Conservation (phyloP, 2,329 filamentous ascomycete species). For the Colletotrichum neosansevieriae region DNA sequence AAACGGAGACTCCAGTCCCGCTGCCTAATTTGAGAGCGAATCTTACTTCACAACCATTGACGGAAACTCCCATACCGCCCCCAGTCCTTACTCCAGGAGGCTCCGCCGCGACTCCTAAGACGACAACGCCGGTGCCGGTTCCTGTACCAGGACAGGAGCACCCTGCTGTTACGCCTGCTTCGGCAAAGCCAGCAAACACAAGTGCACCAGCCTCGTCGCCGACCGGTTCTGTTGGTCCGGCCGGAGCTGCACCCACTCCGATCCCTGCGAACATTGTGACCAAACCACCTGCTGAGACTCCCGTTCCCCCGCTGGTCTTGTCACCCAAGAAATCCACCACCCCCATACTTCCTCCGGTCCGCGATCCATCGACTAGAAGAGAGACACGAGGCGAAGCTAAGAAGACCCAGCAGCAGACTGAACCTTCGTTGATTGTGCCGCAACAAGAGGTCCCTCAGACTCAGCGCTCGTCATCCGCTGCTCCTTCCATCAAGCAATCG, state of each 20-base stretch:
- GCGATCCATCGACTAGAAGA: conserved; percentile 51
- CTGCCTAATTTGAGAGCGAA: conserved; percentile 55
- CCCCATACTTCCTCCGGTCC: conserved; percentile 52
- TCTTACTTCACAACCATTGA: conserved; percentile 35
- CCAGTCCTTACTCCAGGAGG: conserved; percentile 50
- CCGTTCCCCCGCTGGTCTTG: conserved; percentile 52
- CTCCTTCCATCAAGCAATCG: conserved; percentile 47
- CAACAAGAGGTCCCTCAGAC: conserved; percentile 35
- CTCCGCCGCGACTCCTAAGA: conserved; percentile 42
- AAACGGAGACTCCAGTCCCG: conserved; percentile 69
- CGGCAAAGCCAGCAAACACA: conserved; percentile 24
- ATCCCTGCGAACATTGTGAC: conserved; percentile 52
- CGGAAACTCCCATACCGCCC: conserved; percentile 39
- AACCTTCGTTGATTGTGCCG: conserved; percentile 17
- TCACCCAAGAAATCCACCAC: conserved; percentile 50
- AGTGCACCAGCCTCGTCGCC: conserved; percentile 35
- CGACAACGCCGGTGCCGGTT: conserved; percentile 50
- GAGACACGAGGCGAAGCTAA: conserved; percentile 61
- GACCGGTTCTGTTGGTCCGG: conserved; percentile 24
- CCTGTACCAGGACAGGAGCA: conserved; percentile 41
- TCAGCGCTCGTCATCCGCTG: conserved; percentile 42
- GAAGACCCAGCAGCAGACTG: conserved; percentile 50
- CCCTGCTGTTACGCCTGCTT: conserved; percentile 8
- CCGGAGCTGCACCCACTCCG: conserved; percentile 44
- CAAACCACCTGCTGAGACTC: conserved; percentile 56